A percentile compares a stretch with the other conserved stretches of the same genome.
Evolutionary conservation across 2,329 filamentous ascomycete genomes (phyloP).

Genomic region (Ascosphaera pollenicola): DNA sequence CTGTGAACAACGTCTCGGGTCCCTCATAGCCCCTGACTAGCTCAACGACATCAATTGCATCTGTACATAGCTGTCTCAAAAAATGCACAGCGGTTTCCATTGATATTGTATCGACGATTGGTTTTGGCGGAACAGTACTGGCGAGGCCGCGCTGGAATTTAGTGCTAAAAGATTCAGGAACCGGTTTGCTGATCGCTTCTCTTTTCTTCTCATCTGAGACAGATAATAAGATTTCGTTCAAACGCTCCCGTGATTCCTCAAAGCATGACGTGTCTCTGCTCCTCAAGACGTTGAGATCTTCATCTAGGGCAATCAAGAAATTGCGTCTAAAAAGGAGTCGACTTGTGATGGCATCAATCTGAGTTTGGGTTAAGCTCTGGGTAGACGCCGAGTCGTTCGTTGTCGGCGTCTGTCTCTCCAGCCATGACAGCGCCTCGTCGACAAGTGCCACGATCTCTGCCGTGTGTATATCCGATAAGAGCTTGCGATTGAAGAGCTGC

Average conservation of each 20-base stretch:
- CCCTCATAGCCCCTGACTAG: conserved; percentile 1
- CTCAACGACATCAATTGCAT: conserved; percentile 38
- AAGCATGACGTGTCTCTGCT: conserved; percentile 12
- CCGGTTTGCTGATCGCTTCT: conserved; percentile 37
- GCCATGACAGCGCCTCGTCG: conserved; percentile 29
- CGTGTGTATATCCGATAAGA: conserved; percentile 43
- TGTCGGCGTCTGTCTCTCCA: conserved; percentile 18
- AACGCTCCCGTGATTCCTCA: conserved; percentile 12
- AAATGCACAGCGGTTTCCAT: conserved; percentile 50
- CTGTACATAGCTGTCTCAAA: conserved; percentile 47
- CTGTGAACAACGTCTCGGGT: conserved; percentile 47
- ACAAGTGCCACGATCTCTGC: conserved; percentile 34
- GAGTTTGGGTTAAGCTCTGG: not conserved
- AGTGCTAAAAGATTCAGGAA: conserved; percentile 64
- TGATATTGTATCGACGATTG: conserved; percentile 51
- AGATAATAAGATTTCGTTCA: conserved; percentile 28
- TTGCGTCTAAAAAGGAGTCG: conserved; percentile 44
- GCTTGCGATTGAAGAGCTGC: conserved; percentile 62
- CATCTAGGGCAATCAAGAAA: conserved; percentile 19
- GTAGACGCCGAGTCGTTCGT: conserved; percentile 16
- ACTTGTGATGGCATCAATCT: conserved; percentile 32
- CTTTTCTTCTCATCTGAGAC: conserved; percentile 23
- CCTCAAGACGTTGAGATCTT: conserved; percentile 13
- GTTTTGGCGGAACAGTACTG: conserved; percentile 79
- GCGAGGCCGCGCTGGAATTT: conserved; percentile 83